Base-by-base conservation (phyloP, 495 filamentous ascomycete genomes). In the Annulohypoxylon maeteangense region DNA sequence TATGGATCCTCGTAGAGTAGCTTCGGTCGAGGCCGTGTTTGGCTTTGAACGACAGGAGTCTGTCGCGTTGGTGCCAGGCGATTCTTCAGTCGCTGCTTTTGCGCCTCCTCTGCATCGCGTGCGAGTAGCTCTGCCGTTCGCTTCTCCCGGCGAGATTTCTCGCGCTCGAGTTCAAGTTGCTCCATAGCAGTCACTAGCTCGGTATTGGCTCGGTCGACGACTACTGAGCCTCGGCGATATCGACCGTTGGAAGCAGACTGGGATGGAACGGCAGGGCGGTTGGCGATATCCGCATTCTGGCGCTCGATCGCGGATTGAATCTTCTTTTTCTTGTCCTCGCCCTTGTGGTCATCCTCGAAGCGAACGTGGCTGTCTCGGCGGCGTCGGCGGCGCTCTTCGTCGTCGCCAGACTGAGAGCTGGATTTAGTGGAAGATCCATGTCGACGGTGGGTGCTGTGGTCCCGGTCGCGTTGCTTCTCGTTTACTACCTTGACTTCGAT, bases 251-350 rank as follows among this genome's bases (percentile, higher is more conserved):
- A 31, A n/a, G 34, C 47, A 11, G 51, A 22, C 20, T 64, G 23
- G n/a, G 57, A 2, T 12, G 75, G 75, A 10, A 74, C 18, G 18
- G 68, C 23, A 50, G 75, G 67, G 50, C 78, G 74, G 54, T 45
- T 73, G 18, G 72, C 72, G 42, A 79, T 79, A 29, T 53, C 70
- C 50, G 74, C 68, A 40, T 81, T 74, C 10, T 71, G 71, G 62
- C 69, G 40, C 55, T 79, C 75, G 58, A 84, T 84, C 73, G 78
- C 75, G 25, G 78, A 75, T 44, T 81, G 66, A 4, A 75, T 67
- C 53, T 77, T 66, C 57, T 81, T 67, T 36, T 77, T 76, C 32
- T 80, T 79, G 57, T 75, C 78, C 0, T 75, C 75, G n/a, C 38
- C 45, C 18, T 76, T 72, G 51, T 80, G 78, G 36, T 78, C 75